phyloP scores from a whole-genome alignment of 2,329 filamentous ascomycete genomes.

The Lecanosticta acicola region DNA sequence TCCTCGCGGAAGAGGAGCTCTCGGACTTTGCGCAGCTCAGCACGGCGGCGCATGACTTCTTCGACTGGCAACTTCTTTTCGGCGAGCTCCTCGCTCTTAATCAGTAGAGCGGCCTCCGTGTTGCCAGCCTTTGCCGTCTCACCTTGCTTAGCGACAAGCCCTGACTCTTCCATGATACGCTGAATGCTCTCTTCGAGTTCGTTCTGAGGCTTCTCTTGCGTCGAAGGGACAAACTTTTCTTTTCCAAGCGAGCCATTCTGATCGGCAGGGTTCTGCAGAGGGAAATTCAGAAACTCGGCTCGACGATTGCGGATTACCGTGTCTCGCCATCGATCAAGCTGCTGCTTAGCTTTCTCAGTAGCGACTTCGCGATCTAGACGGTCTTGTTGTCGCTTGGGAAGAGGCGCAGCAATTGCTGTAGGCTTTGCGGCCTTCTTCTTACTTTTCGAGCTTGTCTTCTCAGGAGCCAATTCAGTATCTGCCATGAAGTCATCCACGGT shows the following conservation, averaged over 20 bases:
- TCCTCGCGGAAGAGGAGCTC: constrained; percentile 86
- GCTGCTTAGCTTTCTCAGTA: constrained; percentile 86
- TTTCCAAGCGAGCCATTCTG: constrained; percentile 56
- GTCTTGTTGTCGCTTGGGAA: constrained; percentile 82
- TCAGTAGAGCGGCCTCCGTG: constrained; percentile 56
- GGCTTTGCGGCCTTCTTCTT: constrained; percentile 37
- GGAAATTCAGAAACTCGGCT: constrained; percentile 85
- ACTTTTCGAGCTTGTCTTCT: constrained; percentile 59
- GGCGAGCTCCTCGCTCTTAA: constrained; percentile 63
- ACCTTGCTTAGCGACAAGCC: constrained; percentile 51
- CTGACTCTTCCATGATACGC: constrained; percentile 83
- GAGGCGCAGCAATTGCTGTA: constrained; percentile 62
- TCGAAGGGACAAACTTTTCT: constrained; percentile 57
- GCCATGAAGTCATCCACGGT: constrained; percentile 53
- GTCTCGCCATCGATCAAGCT: constrained; percentile 83
- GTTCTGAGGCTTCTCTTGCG: constrained; percentile 59
- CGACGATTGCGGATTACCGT: constrained; percentile 91
- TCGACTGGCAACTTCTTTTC: constrained; percentile 67
- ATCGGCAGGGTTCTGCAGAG: constrained; percentile 64
- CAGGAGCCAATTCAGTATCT: constrained; percentile 66
- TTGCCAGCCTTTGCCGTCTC: constrained; percentile 50
- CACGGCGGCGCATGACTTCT: constrained; percentile 65
- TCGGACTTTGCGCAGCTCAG: constrained; percentile 70
- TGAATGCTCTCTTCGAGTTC: constrained; percentile 83
- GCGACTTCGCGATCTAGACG: constrained; percentile 74